Conservation (phyloP, 768 basidiomycete species). For the Strobilomyces dryophilus region DNA sequence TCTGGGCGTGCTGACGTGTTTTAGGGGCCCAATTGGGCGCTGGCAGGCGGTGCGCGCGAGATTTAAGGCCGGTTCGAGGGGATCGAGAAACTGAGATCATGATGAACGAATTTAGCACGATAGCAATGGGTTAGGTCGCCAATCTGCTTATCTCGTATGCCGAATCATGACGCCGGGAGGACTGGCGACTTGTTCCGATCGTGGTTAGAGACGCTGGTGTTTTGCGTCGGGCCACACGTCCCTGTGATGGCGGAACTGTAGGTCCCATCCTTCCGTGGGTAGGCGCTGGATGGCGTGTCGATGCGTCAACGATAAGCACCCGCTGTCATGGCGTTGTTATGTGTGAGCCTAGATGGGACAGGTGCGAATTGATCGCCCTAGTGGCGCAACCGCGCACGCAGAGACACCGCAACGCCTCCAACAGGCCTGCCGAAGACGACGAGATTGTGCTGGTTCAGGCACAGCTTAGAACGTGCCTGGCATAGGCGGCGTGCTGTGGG, state of each 20-base stretch:
- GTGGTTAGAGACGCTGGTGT: not conserved
- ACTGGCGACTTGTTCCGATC: constrained; percentile 7
- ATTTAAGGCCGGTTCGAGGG: constrained; percentile 3
- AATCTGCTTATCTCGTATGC: not conserved
- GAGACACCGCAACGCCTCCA: not conserved
- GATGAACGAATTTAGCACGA: not conserved
- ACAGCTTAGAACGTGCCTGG: constrained; percentile 2
- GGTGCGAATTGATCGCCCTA: not conserved
- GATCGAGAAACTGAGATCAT: not conserved
- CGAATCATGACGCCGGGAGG: not conserved
- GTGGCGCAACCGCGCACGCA: not conserved
- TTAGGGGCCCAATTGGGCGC: constrained; percentile 1
- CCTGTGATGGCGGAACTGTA: not conserved
- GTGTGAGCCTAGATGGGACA: constrained; percentile 6
- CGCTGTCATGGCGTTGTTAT: constrained; percentile 14
- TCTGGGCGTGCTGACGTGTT: constrained; percentile 2
- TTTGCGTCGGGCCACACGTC: not conserved
- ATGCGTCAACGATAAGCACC: not conserved
- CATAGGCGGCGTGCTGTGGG: no score
- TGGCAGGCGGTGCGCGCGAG: not conserved
- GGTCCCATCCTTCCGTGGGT: constrained; percentile 11
- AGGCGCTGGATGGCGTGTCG: constrained; percentile 1
- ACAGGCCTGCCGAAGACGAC: not conserved
- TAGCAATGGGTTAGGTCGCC: not conserved
- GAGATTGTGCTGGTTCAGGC: constrained; percentile 5